Percentiles rank a stretch among this genome's conserved stretches.
Evolutionary conservation across 1,284 basidiomycete species (phyloP).

Genomic region (Sporisorium exsertum): DNA sequence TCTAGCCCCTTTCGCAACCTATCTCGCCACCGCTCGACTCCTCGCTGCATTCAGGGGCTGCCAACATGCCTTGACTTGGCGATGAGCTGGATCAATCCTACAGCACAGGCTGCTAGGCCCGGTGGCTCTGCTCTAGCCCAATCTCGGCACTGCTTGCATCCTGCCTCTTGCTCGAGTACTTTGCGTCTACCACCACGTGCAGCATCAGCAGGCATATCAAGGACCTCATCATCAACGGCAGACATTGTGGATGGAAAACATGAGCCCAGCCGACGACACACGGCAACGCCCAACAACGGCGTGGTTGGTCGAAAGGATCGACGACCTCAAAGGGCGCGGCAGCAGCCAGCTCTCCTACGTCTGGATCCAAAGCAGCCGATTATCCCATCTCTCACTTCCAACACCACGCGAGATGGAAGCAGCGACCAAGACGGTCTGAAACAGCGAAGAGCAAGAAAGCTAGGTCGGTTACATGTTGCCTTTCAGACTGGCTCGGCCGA

Average conservation of each 20-base stretch:
- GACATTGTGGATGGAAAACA: neutral
- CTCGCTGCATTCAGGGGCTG: neutral
- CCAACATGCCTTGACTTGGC: neutral
- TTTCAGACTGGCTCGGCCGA: constrained; percentile 28
- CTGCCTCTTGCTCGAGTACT: neutral
- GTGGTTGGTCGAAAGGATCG: neutral
- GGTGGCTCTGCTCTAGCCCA: neutral
- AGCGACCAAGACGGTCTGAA: neutral
- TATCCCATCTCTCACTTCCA: constrained; percentile 14
- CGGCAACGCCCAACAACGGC: neutral
- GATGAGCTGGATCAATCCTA: constrained; percentile 1
- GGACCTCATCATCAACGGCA: too few relatives aligned
- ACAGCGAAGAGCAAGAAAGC: constrained; percentile 19
- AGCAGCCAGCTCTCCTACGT: constrained; percentile 17
- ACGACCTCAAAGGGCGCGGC: neutral
- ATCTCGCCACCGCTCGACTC: neutral
- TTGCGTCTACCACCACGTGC: neutral
- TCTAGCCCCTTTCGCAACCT: neutral
- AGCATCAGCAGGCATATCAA: neutral
- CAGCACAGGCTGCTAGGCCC: neutral
- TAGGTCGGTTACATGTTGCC: constrained; percentile 23
- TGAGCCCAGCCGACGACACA: neutral
- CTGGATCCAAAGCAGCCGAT: constrained; percentile 18
- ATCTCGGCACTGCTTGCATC: neutral
- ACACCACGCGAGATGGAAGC: neutral